Conservation (phyloP, 2,329 filamentous ascomycete species). For the Paraconiothyrium brasiliense region DNA sequence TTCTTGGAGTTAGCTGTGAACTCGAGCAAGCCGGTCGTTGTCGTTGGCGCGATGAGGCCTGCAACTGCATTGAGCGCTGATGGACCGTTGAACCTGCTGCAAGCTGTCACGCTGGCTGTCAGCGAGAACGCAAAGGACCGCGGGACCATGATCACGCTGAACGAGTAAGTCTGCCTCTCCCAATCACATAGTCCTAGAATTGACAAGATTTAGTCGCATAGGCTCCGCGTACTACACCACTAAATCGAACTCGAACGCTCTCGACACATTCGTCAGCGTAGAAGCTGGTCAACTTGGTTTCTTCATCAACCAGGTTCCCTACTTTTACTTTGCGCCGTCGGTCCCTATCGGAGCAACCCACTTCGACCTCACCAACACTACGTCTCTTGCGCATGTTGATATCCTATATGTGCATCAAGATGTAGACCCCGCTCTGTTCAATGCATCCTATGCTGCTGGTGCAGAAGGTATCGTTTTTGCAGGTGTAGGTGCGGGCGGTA, state of each 20-base stretch:
- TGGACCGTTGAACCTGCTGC: conserved; percentile 69
- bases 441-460: conserved; percentile 59
- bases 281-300: conserved; percentile 66
- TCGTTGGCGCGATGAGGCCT: conserved; percentile 71
- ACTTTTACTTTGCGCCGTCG: conserved; percentile 67
- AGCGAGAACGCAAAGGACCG: conserved; percentile 57
- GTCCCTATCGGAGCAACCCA: conserved; percentile 56
- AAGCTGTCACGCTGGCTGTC: conserved; percentile 66
- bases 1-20: conserved; percentile 68
- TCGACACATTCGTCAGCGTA: conserved; percentile 69
- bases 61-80: conserved; percentile 70
- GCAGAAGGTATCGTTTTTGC: conserved; percentile 66
- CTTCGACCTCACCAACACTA: conserved; percentile 50
- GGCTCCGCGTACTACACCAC: conserved; percentile 66
- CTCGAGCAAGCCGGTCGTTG: conserved; percentile 66
- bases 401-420: conserved; percentile 66
- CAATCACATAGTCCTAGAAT: not conserved
- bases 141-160: conserved; percentile 68
- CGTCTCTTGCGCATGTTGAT: conserved; percentile 65
- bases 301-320: conserved; percentile 66
- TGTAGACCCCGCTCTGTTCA: conserved; percentile 59
- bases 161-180: conserved; percentile 54
- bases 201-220: conserved; percentile 54
- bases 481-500: conserved; percentile 64
- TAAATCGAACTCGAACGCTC: conserved; percentile 70